phyloP scores from a whole-genome alignment of 2,329 filamentous ascomycete genomes.

The Xylaria sp. region DNA sequence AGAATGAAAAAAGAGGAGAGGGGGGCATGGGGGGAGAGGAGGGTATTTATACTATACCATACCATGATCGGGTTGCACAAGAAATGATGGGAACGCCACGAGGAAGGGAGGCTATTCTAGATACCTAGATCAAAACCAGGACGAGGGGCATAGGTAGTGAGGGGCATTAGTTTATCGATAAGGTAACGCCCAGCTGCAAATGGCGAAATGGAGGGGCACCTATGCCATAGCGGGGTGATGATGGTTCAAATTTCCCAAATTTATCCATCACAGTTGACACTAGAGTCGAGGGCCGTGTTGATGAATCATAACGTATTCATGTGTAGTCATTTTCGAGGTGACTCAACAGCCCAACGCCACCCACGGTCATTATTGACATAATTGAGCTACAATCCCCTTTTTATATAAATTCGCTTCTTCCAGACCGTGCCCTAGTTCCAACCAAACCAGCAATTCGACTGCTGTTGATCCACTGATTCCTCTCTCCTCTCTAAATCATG shows the following conservation, averaged over 20 bases:
- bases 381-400: no score
- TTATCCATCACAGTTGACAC: not conserved
- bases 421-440: not conserved
- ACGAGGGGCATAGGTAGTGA: not conserved
- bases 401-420: not conserved
- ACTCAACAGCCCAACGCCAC: slow-evolving; percentile 13
- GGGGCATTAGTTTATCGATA: slow-evolving; percentile 26
- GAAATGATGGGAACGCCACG: no score
- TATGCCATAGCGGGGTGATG: slow-evolving; percentile 10
- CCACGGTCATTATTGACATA: not conserved
- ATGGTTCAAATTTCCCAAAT: slow-evolving; percentile 18
- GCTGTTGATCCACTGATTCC: not conserved
- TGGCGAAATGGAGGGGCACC: slow-evolving; percentile 1
- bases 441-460: not conserved
- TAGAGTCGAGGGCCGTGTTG: not conserved
- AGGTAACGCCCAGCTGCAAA: not conserved
- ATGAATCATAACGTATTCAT: slow-evolving; percentile 30
- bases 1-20: no score
- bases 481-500: slow-evolving; percentile 31
- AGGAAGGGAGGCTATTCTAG: no score
- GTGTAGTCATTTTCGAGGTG: slow-evolving; percentile 14
- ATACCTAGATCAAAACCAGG: no score
- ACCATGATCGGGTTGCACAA: no score
- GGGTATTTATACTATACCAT: no score
- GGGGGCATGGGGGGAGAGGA: no score